Evolutionary conservation across 2,329 filamentous ascomycete species (phyloP).

Genomic region (Calonectria honghensis): DNA sequence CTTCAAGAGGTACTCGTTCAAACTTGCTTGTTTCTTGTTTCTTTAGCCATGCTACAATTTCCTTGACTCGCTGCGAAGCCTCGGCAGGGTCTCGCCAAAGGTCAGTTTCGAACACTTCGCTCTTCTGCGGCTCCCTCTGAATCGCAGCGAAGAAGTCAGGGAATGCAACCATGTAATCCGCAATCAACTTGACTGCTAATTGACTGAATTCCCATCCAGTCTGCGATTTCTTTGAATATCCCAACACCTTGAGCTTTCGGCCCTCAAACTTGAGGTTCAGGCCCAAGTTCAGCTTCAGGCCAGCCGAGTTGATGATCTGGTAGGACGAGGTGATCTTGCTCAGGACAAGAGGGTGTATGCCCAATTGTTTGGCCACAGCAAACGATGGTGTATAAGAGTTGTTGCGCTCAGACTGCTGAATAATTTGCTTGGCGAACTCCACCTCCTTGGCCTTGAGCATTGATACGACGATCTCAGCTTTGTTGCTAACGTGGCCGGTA

Average conservation of each 20-base stretch:
- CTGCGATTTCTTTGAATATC: conserved; percentile 90
- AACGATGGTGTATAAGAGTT: conserved; percentile 91
- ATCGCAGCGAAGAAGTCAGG: conserved; percentile 96
- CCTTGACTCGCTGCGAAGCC: conserved; percentile 89
- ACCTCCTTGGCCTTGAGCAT: conserved; percentile 82
- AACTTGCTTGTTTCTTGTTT: conserved; percentile 92
- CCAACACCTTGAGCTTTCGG: conserved; percentile 95
- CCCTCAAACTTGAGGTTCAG: conserved; percentile 98
- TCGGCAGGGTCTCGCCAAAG: conserved; percentile 85
- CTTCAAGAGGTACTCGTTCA: conserved; percentile 95
- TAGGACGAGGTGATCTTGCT: conserved; percentile 98
- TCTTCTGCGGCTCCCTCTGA: conserved; percentile 88
- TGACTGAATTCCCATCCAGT: conserved; percentile 97
- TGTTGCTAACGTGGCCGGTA: conserved; percentile 82
- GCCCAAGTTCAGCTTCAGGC: conserved; percentile 90
- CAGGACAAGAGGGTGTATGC: conserved; percentile 88
- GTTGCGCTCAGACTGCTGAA: conserved; percentile 79
- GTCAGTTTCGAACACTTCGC: conserved; percentile 88
- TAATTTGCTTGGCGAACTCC: conserved; percentile 87
- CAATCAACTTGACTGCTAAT: conserved; percentile 86
- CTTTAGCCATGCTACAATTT: conserved; percentile 96
- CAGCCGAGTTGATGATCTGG: conserved; percentile 85
- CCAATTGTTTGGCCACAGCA: conserved; percentile 87
- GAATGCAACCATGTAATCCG: conserved; percentile 93
- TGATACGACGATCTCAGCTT: conserved; percentile 87